Conservation (phyloP, 345 rosid genomes). For the Bruguiera gymnorhiza region DNA sequence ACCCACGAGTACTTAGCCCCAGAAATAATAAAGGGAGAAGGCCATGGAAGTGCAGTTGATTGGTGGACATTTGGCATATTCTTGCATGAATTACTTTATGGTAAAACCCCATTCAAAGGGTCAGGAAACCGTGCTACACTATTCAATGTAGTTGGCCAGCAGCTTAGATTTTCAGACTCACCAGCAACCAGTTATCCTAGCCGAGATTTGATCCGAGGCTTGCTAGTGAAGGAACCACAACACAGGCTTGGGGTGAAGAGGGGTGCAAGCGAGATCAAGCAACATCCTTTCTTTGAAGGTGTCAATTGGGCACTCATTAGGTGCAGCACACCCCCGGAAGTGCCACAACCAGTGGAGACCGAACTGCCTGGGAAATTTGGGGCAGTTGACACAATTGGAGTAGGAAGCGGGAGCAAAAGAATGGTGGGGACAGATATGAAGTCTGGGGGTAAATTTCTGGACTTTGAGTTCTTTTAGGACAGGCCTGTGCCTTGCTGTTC, state of each 20-base stretch:
- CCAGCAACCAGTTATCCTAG: slow-evolving; percentile 85
- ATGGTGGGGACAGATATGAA: slow-evolving; percentile 63
- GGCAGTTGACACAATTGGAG: slow-evolving; percentile 57
- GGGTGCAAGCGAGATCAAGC: slow-evolving; percentile 98
- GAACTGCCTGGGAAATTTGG: slow-evolving; percentile 66
- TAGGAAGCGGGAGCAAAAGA: slow-evolving; percentile 68
- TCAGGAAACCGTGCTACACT: slow-evolving; percentile 91
- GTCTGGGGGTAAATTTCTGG: slow-evolving; percentile 86
- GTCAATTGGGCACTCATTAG: slow-evolving; percentile 97
- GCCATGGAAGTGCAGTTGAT: slow-evolving; percentile 97
- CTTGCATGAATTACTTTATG: slow-evolving; percentile 77
- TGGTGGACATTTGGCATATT: slow-evolving; percentile 99
- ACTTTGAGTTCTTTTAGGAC: slow-evolving; percentile 88
- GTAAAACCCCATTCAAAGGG: slow-evolving; percentile 94
- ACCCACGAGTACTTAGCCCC: slow-evolving; percentile 98
- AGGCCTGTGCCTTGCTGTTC: background rate
- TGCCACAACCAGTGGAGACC: slow-evolving; percentile 70
- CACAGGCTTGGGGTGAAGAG: slow-evolving; percentile 88
- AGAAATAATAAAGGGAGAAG: slow-evolving; percentile 94
- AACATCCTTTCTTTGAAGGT: slow-evolving; percentile 93
- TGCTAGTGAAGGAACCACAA: slow-evolving; percentile 91
- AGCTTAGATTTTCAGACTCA: slow-evolving; percentile 80
- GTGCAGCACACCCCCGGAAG: slow-evolving; percentile 96
- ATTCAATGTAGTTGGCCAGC: slow-evolving; percentile 93
- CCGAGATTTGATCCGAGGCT: slow-evolving; percentile 75